A percentile compares a stretch with the other conserved stretches of the same genome.
These are phyloP conservation scores for Solanum pinnatisectum DNA, from an alignment of 257 asterid genomes.

Conservation along the genomic window DNA sequence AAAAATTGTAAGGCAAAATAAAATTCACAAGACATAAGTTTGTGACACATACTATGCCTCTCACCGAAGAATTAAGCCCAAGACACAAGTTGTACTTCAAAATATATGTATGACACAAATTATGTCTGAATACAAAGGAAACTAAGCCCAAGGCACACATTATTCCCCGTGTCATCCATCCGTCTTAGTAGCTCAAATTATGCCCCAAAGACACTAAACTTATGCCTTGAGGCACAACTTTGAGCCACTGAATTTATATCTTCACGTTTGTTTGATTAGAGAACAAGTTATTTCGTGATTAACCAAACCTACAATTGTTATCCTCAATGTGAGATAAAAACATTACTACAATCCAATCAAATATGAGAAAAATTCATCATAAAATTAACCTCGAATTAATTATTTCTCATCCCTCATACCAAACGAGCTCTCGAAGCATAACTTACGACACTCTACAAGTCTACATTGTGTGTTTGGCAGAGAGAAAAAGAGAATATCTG, in stretches of 20 bases:
- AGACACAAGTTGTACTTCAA: background rate
- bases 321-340: no score
- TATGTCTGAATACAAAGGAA: background rate
- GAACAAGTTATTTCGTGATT: background rate
- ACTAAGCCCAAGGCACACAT: background rate
- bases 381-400: no score
- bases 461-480: background rate
- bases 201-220: background rate
- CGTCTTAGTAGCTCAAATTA: no score
- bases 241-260: background rate
- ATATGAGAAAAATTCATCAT: background rate
- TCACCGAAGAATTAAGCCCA: background rate
- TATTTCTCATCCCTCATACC: background rate
- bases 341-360: background rate
- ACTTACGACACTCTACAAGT: background rate
- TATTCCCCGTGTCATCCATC: no score
- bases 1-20: background rate
- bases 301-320: no score
- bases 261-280: background rate
- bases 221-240: background rate
- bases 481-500: background rate
- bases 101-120: background rate
- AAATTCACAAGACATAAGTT: background rate
- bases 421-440: background rate
- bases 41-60: no score